Evolutionary conservation across 768 basidiomycete species (phyloP), one percentile per base, ranked within the genome.

Genomic region (Lactifluus hygrophoroides): DNA sequence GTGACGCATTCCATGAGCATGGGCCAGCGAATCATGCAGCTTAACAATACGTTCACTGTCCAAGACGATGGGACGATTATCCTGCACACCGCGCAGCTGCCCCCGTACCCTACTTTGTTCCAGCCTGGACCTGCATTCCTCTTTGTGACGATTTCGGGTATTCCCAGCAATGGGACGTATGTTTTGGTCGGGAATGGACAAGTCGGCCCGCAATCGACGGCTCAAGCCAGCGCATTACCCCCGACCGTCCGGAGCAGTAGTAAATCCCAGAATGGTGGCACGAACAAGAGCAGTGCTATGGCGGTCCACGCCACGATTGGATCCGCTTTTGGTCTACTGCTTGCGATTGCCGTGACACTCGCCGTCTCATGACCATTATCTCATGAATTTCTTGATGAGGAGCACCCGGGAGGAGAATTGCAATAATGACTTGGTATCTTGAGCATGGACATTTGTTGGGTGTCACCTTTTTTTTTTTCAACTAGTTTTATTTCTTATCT

Each of bases 1-100:
- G 84, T 87, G 2, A 89, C 88, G 0, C 88, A 90, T 66, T 86
- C 80, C 38, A 88, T 90, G 86, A 90, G 88, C 74, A 90, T 89
- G 86, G 88, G 87, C 0, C 89, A 92, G 70, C 79, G 93, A 3
- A 79, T 77, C 54, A 66, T 94, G 56, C 84, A 94, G 73, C 81
- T 96, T 49, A 86, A 93, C 71, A 88, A 80, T 66, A 88, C 92
- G 0, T 94, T 84, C 74, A 87, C 83, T 1, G 86, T 91, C 56
- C 83, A 90, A 69, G 69, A 66, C 19, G 83, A 92, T 63, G 86
- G 88, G 19, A 82, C 85, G 19, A 84, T 90, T 63, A 80, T 80
- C 3, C 73, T 95, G 3, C 85, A 94, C 70, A 87, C 91, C 46
- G 73, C 86, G 1, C 94, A 94, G 68, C 77, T 83, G 5, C 91